A percentile compares a stretch with the other conserved stretches of the same genome.
Evolutionary conservation across 2,329 filamentous ascomycete species (phyloP).

Genomic region (Pseudogymnoascus sp.): DNA sequence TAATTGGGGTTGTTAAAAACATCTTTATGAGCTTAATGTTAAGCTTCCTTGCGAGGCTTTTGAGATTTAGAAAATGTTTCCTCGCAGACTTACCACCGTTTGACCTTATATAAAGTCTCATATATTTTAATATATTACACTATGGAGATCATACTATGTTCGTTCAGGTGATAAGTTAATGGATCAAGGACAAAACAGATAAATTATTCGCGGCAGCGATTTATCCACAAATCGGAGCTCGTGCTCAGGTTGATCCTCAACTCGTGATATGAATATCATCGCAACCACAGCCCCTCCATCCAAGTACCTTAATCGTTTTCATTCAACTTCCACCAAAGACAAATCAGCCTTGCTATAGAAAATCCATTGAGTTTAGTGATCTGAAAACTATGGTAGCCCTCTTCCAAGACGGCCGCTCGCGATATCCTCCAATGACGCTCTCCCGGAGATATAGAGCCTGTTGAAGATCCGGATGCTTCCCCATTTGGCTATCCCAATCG

Average conservation of each 20-base stretch:
- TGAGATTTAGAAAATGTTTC: neutral
- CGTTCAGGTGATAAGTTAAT: neutral
- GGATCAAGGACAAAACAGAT: neutral
- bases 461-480: neutral
- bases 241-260: neutral
- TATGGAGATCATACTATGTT: neutral
- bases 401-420: neutral
- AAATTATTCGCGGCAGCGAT: neutral
- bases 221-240: conserved; percentile 1
- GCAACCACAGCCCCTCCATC: neutral
- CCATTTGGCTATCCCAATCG: neutral
- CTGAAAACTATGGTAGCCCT: neutral
- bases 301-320: neutral
- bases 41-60: neutral
- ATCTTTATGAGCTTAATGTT: neutral
- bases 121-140: neutral
- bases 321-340: neutral
- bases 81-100: neutral
- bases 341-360: neutral
- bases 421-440: neutral
- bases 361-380: neutral
- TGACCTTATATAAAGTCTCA: neutral
- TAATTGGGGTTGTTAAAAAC: neutral
- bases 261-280: neutral
- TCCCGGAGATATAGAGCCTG: neutral